Evolutionary conservation across 805 yeast species (phyloP).

Genomic region (Komagataella ulmi): DNA sequence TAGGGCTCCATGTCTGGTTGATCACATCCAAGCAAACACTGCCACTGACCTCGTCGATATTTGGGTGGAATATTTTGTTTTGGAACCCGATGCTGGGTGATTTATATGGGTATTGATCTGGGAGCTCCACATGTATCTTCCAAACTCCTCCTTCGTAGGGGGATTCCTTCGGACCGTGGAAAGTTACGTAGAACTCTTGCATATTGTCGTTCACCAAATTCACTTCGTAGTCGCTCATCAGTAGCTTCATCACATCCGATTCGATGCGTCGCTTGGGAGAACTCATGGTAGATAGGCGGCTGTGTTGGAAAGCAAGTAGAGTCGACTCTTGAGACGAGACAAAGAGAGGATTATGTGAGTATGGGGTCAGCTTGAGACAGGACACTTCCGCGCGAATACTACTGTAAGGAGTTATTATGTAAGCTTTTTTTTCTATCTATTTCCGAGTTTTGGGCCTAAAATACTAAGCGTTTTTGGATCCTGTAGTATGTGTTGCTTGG

Average conservation of each 20-base stretch:
- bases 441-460: background rate
- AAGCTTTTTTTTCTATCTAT: background rate
- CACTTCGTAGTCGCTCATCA: conserved; percentile 91
- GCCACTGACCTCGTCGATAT: conserved; percentile 83
- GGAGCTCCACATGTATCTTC: conserved; percentile 86
- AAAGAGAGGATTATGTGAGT: background rate
- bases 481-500: conserved; percentile 1
- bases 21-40: conserved; percentile 93
- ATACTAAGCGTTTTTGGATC: background rate
- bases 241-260: conserved; percentile 89
- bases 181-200: conserved; percentile 79
- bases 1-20: conserved; percentile 96
- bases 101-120: conserved; percentile 90
- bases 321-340: background rate
- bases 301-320: background rate
- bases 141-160: conserved; percentile 86
- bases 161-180: conserved; percentile 76
- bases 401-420: background rate
- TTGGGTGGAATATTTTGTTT: conserved; percentile 89
- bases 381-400: background rate
- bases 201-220: conserved; percentile 67
- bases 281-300: conserved; percentile 14
- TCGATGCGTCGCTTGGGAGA: conserved; percentile 74
- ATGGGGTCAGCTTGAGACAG: background rate
- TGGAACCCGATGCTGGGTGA: conserved; percentile 93